These are phyloP conservation scores for Phyllosticta citriasiana DNA, from an alignment of 2,329 filamentous ascomycete genomes.

Conservation along the genomic window DNA sequence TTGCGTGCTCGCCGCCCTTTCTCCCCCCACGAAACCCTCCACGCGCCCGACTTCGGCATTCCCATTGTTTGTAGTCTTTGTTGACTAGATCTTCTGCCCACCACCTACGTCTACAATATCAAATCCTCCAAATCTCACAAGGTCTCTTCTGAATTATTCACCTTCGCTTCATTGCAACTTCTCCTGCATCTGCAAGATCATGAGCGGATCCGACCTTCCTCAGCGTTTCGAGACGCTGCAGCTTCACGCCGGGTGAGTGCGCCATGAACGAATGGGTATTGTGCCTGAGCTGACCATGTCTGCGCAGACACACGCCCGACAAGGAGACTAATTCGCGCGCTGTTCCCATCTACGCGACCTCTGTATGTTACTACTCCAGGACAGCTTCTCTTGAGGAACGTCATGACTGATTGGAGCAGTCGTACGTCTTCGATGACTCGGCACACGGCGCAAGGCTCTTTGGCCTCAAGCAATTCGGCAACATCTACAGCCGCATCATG, in stretches of 20 bases:
- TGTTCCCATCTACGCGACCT: constrained; percentile 92
- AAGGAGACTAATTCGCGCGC: constrained; percentile 75
- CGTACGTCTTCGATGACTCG: constrained; percentile 89
- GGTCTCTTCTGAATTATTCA: background rate
- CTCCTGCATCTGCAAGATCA: background rate
- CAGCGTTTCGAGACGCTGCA: constrained; percentile 39
- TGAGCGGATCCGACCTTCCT: constrained; percentile 1
- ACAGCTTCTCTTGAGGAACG: background rate
- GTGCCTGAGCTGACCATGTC: background rate
- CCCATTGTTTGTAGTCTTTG: background rate
- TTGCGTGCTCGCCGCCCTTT: constrained; percentile 7
- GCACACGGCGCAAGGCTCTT: constrained; percentile 92
- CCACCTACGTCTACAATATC: background rate
- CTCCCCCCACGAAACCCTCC: background rate
- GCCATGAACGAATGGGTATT: background rate
- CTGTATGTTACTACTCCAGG: constrained; percentile 34
- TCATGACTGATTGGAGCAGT: constrained; percentile 41
- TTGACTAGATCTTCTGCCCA: background rate
- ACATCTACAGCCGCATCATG: constrained; percentile 96
- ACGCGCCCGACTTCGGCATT: background rate
- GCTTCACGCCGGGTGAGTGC: constrained; percentile 36
- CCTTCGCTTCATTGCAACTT: background rate
- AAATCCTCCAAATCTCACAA: no score
- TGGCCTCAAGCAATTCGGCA: constrained; percentile 91
- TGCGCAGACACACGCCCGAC: constrained; percentile 64